These are phyloP conservation scores for Kluyveromyces siamensis DNA, from an alignment of 805 yeast genomes.

Conservation along the genomic window DNA sequence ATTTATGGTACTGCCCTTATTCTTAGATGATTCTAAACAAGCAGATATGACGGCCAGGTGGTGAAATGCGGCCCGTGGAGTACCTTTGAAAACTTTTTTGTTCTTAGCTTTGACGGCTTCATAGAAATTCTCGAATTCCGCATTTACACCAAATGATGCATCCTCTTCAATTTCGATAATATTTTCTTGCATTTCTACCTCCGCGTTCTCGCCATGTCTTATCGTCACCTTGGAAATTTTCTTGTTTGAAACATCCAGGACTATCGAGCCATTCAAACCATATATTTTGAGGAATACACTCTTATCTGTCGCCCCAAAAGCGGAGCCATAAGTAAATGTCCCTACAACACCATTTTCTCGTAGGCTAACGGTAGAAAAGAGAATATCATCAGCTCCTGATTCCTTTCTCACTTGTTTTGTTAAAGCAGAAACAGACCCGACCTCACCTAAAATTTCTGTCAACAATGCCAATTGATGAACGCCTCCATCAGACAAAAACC, in stretches of 20 bases:
- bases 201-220: conserved; percentile 19
- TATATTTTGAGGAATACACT: conserved; percentile 56
- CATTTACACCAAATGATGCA: conserved; percentile 45
- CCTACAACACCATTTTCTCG: conserved; percentile 61
- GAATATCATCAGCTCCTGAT: conserved; percentile 76
- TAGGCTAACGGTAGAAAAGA: conserved; percentile 59
- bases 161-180: conserved; percentile 33
- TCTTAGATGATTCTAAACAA: conserved; percentile 57
- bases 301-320: conserved; percentile 76
- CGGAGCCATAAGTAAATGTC: conserved; percentile 79
- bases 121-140: conserved; percentile 46
- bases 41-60: conserved; percentile 90
- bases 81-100: conserved; percentile 44
- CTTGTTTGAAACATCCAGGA: conserved; percentile 49
- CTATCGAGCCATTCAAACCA: conserved; percentile 72
- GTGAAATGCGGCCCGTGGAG: conserved; percentile 81
- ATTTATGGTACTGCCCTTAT: conserved; percentile 41
- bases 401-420: conserved; percentile 68
- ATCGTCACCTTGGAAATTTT: conserved; percentile 32
- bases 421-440: conserved; percentile 61
- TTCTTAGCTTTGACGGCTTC: conserved; percentile 57
- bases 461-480: conserved; percentile 89
- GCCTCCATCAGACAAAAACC: conserved; percentile 89
- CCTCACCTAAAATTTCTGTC: conserved; percentile 72
- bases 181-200: conserved; percentile 18